Conservation (phyloP, 345 rosid genomes). For the Ceriops zippeliana region DNA sequence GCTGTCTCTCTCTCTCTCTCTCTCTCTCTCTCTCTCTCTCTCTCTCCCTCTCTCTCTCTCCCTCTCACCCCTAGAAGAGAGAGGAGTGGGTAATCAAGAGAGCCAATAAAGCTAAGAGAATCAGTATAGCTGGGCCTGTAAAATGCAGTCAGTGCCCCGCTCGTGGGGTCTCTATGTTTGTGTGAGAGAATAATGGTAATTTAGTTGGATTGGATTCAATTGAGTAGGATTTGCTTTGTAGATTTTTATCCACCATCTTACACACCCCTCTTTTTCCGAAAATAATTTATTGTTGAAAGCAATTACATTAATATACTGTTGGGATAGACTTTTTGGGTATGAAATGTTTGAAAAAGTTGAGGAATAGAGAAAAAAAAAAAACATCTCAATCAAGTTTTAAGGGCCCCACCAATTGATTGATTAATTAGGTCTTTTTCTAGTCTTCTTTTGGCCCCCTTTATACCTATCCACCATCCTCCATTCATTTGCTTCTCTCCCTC, state of each 20-base stretch:
- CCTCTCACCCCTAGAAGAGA: not conserved
- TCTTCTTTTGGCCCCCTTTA: not conserved
- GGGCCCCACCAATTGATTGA: not conserved
- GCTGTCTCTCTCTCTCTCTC: constrained; percentile 8
- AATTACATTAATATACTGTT: not conserved
- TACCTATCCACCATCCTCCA: not conserved
- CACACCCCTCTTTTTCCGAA: not conserved
- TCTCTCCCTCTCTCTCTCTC: not conserved
- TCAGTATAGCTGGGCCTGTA: constrained; percentile 15
- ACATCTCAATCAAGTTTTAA: not conserved
- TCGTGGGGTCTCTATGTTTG: constrained; percentile 7
- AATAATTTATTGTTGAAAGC: not conserved
- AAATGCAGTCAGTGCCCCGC: constrained; percentile 7
- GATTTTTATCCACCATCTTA: too few relatives aligned
- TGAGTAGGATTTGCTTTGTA: not conserved
- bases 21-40: too few relatives aligned
- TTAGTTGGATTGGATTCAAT: not conserved
- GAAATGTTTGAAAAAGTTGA: not conserved
- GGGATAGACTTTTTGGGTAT: constrained; percentile 9
- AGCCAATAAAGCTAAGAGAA: constrained; percentile 19
- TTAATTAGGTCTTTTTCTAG: not conserved
- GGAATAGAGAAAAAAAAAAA: not conserved
- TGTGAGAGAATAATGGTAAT: not conserved
- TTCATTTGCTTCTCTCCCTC: not conserved
- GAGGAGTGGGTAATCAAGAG: constrained; percentile 14